Evolutionary conservation across 176 grass and related monocot species (phyloP), one percentile per base, ranked within the genome.

Genomic region (Secale cereale): DNA sequence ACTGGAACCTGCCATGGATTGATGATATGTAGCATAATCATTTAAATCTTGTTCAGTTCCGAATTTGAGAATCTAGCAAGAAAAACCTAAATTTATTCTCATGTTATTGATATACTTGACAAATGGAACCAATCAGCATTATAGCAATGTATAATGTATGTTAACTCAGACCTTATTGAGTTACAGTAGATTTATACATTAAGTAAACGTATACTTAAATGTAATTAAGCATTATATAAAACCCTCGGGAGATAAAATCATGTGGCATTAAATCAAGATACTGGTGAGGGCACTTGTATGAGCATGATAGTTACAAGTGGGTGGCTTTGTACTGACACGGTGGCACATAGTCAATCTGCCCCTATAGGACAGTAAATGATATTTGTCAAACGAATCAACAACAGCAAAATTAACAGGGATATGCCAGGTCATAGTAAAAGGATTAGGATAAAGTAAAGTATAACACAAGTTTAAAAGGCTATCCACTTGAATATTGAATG

Each of bases 341-440:
- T 14, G 25, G 15, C 3, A 30, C 25, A n/a, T n/a, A 82, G 32
- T 65, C 32, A 57, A 71, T 72, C 15, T 59, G 14, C 80, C 23
- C 12, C 8, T 32, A 8, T 82, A 27, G 31, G 23, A 17, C 67
- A 67, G 78, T 66, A 77, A 67, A 27, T 14, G 25, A 26, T 59
- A 80, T 41, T 84, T 30, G 20, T 25, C 41, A 84, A 79, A 88
- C 62, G 60, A 76, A 78, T 78, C 23, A 7, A 71, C 37, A 56
- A 48, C 59, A 25, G 45, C 4, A 48, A 81, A 41, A 75, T 45
- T 74, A 74, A 25, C 37, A 59, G 52, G 45, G 23, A 79, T 28
- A 39, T 64, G 41, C 35, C 19, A 78, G 36, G 36, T 65, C n/a
- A 65, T 67, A 23, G 9, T 30, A 70, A n/a, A 80, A 27, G 20